Base-by-base conservation (phyloP, 441 rosid species). In the Erysimum cheiri region DNA sequence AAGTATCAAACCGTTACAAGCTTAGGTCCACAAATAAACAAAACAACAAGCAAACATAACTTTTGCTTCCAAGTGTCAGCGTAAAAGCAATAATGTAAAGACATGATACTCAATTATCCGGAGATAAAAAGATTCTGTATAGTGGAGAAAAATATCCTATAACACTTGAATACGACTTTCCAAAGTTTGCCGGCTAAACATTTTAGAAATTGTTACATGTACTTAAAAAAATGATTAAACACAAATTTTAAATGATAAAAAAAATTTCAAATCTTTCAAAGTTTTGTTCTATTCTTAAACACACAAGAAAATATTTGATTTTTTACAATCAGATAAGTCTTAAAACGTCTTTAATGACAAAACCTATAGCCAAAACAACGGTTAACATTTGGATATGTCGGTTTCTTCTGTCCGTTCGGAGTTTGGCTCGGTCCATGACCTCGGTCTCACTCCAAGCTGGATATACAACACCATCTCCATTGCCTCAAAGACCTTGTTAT, bases 361-460 rank as follows among this genome's bases (percentile, higher is more conserved):
- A 19, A 19, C 22, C 22, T 19, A 19, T 19, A 8, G 3, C 37
- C 9, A 35, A 35, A 35, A 35, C 10, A 8, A 10, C 11, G 3
- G 37, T 13, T 15, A 44, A 8, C 11, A 15, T 44, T 82, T 29
- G 10, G 47, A 40, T 44, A 61, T 47, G 58, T 81, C 84, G 3
- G 4, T 63, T 17, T 88, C 88, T 80, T 85, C 91, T 0, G 78
- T 84, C 92, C 91, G 85, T 14, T 77, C 84, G 10, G 84, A 78
- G 59, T 66, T 69, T 4, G 94, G 92, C 41, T 87, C 88, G 44
- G 82, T 84, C 98, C 98, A 93, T 5, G 96, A 90, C 77, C 96
- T 78, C 0, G 98, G 92, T 64, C 83, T 66, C 13, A 83, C 83
- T 33, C 92, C 90, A 0, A 86, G 70, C 82, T 70, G 73, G 29